Evolutionary conservation across 306 rosid species (phyloP), one percentile per base, ranked within the genome.

Genomic region (Quercus gilva): DNA sequence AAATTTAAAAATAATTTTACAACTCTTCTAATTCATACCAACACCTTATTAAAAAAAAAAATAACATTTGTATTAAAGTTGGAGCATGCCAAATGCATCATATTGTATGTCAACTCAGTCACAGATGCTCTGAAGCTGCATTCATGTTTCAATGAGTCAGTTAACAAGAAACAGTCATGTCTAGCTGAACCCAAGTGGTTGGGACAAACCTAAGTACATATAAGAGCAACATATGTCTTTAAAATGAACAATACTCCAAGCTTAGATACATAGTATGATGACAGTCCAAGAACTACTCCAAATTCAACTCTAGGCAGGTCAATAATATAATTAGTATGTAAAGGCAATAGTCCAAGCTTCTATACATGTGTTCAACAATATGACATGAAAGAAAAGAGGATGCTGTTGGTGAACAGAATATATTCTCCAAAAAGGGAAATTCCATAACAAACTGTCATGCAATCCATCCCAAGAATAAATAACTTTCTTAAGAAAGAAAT

Each of bases 1-100:
- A 74, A 87, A 58, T 73, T 28, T 43, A 73, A 69, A 79, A 76
- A 76, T 52, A 75, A 25, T 19, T 64, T 69, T 35, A 69, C 61
- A 28, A 21, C 65, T 76, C 15, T 31, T 18, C 19, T 49, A 49
- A 49, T 49, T 49, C 53, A 49, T 10, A 12, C 15, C 53, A 49
- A 49, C 15, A 1, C 53, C 53, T 2, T 49, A 12, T 49, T 49
- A 0, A 3, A 12, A n/a, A 57, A 57, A 23, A 57, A 57, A 23
- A 20, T 17, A 57, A n/a, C 10, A 57, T 9, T 20, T 21, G 26
- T 6, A 57, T 57, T 49, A 3, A 21, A 6, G 28, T 21, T 57
- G 28, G 63, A 20, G 20, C 11, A 4, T 20, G 25, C 63, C 21
- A n/a, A 4, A 18, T 11, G 21, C 26, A 20, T 57, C 63, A 57